Conservation (phyloP, 75 land plant genomes). For the Picea glauca region DNA sequence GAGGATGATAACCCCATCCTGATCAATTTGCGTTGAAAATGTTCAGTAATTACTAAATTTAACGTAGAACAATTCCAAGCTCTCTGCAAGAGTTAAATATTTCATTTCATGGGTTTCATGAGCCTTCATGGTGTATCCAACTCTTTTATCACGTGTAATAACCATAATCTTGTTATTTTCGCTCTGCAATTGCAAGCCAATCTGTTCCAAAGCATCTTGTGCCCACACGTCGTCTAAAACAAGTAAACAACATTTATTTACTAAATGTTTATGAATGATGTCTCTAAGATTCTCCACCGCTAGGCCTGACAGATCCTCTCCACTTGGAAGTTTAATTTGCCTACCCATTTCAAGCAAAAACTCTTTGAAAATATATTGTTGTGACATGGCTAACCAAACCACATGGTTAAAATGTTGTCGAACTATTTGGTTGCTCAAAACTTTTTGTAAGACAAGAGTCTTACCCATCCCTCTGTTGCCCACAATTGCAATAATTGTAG, state of each 20-base stretch:
- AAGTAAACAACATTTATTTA: neutral
- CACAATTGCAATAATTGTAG: neutral
- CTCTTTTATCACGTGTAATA: neutral
- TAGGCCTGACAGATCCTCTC: neutral
- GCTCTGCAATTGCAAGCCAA: neutral
- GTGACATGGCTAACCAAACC: neutral
- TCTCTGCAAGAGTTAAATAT: neutral
- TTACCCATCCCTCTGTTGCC: slow-evolving; percentile 1
- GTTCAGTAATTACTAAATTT: no score
- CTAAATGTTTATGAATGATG: neutral
- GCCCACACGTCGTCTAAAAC: neutral
- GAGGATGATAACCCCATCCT: no score
- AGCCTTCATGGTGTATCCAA: neutral
- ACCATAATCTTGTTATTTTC: neutral
- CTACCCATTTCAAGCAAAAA: neutral
- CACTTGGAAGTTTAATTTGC: neutral
- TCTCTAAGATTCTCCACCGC: neutral
- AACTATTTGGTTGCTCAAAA: neutral
- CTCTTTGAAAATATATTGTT: neutral
- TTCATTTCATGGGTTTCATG: neutral
- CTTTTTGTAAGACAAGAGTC: neutral
- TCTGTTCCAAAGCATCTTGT: neutral
- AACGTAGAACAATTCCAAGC: neutral
- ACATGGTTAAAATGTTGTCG: neutral
- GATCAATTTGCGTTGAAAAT: no score